Evolutionary conservation across 768 basidiomycete genomes (phyloP), one percentile per base, ranked within the genome.

Genomic region (Suillus clintonianus): DNA sequence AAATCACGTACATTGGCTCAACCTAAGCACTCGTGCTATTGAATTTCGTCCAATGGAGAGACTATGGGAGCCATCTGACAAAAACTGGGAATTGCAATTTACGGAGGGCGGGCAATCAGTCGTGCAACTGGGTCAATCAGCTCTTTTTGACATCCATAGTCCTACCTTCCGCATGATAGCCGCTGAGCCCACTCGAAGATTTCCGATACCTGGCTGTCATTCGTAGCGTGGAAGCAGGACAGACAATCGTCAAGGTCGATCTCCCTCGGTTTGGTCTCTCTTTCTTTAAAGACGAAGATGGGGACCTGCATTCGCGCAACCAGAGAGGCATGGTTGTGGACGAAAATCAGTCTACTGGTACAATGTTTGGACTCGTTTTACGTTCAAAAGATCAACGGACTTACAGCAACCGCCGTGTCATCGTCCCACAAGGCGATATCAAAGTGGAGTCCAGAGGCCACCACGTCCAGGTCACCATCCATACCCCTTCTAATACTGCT

Each of bases 311-410:
- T 62, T 82, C 77, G 32, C 63, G 56, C 13, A 80, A 81, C 56
- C 70, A 80, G 50, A 74, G 73, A 6, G 70, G 70, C 22, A 81
- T 80, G 72, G 67, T 78, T 17, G 68, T 82, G 13, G 79, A 82
- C 43, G 14, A 59, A 4, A 48, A 70, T 39, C 83, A 83, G 63
- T 78, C 70, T 0, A 65, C 70, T 11, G 80, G 79, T 1, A 75
- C 81, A 1, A 69, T 85, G 66, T 72, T 80, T 47, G 83, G 83
- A 11, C 65, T 84, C 50, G 72, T 83, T 7, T 71, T 82, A 36
- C 72, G 79, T 34, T 65, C 69, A 60, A 59, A 69, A 59, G 13
- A 47, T 63, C 61, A 36, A 39, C 22, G 58, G 39, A 45, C 48
- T 5, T 30, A 47, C 54, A 17, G 43, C 4, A 62, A 55, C 22